These are phyloP conservation scores for Colletotrichum sp. DNA, from an alignment of 2,329 filamentous ascomycete species.

Conservation along the genomic window DNA sequence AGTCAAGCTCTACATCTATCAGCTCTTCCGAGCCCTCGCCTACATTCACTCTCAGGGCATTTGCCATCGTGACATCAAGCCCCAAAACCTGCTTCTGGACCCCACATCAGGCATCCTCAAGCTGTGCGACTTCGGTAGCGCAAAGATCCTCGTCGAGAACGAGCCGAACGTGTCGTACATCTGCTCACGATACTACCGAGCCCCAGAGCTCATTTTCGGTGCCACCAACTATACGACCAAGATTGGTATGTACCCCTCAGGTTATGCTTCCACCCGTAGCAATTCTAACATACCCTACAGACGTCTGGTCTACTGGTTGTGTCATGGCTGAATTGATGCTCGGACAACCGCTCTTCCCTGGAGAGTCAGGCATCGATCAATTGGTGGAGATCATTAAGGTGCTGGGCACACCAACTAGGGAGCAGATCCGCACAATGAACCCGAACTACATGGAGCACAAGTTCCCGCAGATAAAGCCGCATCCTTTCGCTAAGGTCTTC, in stretches of 20 bases:
- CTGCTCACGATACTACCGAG: constrained; percentile 98
- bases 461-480: constrained; percentile 99
- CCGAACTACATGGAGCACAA: constrained; percentile 99
- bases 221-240: constrained; percentile 99
- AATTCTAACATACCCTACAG: constrained; percentile 49
- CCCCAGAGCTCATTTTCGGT: constrained; percentile 96
- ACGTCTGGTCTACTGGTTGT: constrained; percentile 99
- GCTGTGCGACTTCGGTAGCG: constrained; percentile 98
- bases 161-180: constrained; percentile 99
- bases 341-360: constrained; percentile 95
- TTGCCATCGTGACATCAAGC: constrained; percentile 99
- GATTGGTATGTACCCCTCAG: constrained; percentile 74
- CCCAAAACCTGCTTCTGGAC: constrained; percentile 94
- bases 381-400: constrained; percentile 99
- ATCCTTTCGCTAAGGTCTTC: constrained; percentile 99
- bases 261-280: neutral
- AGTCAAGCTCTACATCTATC: constrained; percentile 99
- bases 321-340: constrained; percentile 99
- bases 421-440: constrained; percentile 99
- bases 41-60: constrained; percentile 99
- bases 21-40: constrained; percentile 96
- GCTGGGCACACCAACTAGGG: constrained; percentile 91
- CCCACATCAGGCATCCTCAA: constrained; percentile 91
- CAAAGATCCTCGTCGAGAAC: constrained; percentile 97
- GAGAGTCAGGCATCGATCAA: constrained; percentile 98